Percentiles rank a stretch among this genome's conserved stretches.
Evolutionary conservation across 768 basidiomycete genomes (phyloP).

Genomic region (Mycena latifolia): DNA sequence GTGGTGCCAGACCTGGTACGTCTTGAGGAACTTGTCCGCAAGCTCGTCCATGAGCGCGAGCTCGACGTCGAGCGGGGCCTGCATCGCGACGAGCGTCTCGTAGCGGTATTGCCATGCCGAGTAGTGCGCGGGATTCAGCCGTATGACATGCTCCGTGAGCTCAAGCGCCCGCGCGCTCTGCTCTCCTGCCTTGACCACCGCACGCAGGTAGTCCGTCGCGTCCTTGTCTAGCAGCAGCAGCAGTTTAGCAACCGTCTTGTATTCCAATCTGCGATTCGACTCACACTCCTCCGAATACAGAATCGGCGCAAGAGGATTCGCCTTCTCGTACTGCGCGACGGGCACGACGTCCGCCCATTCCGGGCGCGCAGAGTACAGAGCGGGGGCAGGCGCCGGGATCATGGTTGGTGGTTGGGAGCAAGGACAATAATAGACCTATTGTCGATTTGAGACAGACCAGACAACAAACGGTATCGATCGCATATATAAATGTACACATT

Average conservation of each 20-base stretch:
- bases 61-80: conserved; percentile 80
- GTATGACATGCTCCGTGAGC: conserved; percentile 90
- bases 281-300: conserved; percentile 91
- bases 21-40: conserved; percentile 88
- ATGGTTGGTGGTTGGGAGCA: conserved; percentile 30
- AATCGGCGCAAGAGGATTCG: conserved; percentile 89
- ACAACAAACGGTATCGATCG: too few species aligned
- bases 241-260: background rate
- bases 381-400: conserved; percentile 22
- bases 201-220: conserved; percentile 94
- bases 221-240: conserved; percentile 75
- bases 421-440: conserved; percentile 5
- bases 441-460: too few species aligned
- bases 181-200: conserved; percentile 81
- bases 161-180: conserved; percentile 85
- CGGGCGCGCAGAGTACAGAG: conserved; percentile 69
- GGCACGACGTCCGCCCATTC: conserved; percentile 89
- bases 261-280: conserved; percentile 40
- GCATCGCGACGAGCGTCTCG: conserved; percentile 80
- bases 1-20: conserved; percentile 99
- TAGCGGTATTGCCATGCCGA: conserved; percentile 99
- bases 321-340: conserved; percentile 82
- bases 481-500: too few species aligned
- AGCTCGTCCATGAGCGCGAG: conserved; percentile 89
- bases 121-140: conserved; percentile 96